Evolutionary conservation across 352 stramenopile genomes (phyloP), one percentile per base, ranked within the genome.

Genomic region (Phytopythium mirpurense): DNA sequence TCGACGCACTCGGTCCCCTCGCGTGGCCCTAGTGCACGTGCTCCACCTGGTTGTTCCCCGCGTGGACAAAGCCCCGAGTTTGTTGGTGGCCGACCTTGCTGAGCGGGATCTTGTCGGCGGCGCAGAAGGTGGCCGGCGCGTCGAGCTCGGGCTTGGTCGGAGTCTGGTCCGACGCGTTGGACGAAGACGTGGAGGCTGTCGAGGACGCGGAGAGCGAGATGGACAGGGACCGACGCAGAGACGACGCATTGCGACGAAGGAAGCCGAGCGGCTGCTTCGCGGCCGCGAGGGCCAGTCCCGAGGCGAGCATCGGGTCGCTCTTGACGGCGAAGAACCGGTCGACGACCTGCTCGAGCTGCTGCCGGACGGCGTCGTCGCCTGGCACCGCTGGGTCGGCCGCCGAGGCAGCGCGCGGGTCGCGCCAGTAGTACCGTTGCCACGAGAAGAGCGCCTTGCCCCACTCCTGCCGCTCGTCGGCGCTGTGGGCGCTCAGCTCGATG

Each of bases 381-480:
- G 40, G 38, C 42, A 46, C 38, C 19, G 23, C 21, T 26, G 27
- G 43, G 27, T 49, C 54, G 23, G 14, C 62, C 63, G 46, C 63
- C 38, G 38, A 46, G 31, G 38, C 4, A 16, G 41, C 31, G 38
- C 56, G 46, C 18, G 82, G 82, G 38, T 92, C 82, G 48, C 82
- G 79, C 82, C 82, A 94, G 64, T 91, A 94, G 61, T 88, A 90
- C 41, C 83, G 81, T 57, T 94, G 83, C 83, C 83, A 94, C 9
- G 81, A 91, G 56, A 90, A 88, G n/a, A 94, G 75, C 51, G 80
- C 81, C 50, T 86, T 86, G 56, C 77, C 81, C 83, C 83, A 94
- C 23, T 90, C 74, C 48, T 91, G 78, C 7, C 83, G 79, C 49
- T 88, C 81, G 16, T 89, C 78, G 31, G 76, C 79, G 19, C 61